phyloP scores from a whole-genome alignment of 805 yeast species.

The Suhomyces vadensis region DNA sequence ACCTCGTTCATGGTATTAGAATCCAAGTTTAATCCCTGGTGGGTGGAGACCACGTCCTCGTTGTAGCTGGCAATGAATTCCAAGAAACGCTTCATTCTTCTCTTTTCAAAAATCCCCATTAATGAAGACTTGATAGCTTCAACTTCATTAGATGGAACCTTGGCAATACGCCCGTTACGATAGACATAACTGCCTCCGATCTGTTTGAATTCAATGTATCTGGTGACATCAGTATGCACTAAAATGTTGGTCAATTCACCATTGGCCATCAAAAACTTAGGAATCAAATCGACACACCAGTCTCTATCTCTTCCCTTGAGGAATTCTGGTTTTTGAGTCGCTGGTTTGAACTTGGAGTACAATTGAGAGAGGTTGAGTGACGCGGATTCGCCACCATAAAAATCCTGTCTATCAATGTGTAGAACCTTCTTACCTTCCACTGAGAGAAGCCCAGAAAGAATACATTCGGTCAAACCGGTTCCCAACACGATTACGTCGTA shows the following conservation, averaged over 20 bases:
- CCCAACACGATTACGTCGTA: slow-evolving; percentile 97
- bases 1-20: slow-evolving; percentile 88
- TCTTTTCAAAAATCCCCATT: slow-evolving; percentile 95
- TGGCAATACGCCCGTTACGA: slow-evolving; percentile 85
- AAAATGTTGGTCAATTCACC: slow-evolving; percentile 96
- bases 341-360: slow-evolving; percentile 84
- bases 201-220: slow-evolving; percentile 95
- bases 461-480: slow-evolving; percentile 94
- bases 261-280: slow-evolving; percentile 95
- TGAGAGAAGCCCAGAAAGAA: slow-evolving; percentile 87
- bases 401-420: slow-evolving; percentile 94
- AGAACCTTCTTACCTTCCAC: slow-evolving; percentile 98
- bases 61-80: slow-evolving; percentile 83
- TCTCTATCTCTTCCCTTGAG: slow-evolving; percentile 89
- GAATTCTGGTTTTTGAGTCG: slow-evolving; percentile 62
- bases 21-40: slow-evolving; percentile 84
- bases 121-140: slow-evolving; percentile 91
- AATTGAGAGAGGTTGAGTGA: slow-evolving; percentile 69
- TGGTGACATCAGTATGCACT: slow-evolving; percentile 92
- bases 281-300: slow-evolving; percentile 97
- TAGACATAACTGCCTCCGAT: slow-evolving; percentile 95
- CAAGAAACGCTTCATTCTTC: slow-evolving; percentile 89
- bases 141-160: slow-evolving; percentile 88
- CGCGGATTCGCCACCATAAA: slow-evolving; percentile 93
- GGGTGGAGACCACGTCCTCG: slow-evolving; percentile 77